Conservation (phyloP, 371 early-diverging fungal genomes). For the Mucor sp. region DNA sequence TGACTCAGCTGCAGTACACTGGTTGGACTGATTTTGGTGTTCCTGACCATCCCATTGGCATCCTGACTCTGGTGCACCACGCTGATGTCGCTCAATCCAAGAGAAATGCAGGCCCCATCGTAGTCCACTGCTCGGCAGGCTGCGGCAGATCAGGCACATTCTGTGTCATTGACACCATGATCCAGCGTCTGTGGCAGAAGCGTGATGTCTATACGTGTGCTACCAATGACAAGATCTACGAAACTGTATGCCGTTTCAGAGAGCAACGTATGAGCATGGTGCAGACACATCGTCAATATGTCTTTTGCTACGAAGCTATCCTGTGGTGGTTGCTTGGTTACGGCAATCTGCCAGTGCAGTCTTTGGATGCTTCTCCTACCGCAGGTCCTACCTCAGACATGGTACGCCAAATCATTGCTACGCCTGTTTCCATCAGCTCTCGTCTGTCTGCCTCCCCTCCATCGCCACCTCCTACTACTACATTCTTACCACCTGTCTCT, state of each 20-base stretch:
- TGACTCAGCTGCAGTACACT: constrained; percentile 77
- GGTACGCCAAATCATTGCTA: neutral
- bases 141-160: constrained; percentile 95
- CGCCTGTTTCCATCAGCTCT: neutral
- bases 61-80: constrained; percentile 56
- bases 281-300: constrained; percentile 82
- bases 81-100: constrained; percentile 45
- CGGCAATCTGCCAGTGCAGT: constrained; percentile 13
- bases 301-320: constrained; percentile 86
- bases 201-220: constrained; percentile 44
- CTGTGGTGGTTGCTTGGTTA: constrained; percentile 47
- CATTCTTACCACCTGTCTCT: neutral
- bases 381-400: neutral
- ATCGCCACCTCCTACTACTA: neutral
- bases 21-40: constrained; percentile 88
- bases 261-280: constrained; percentile 82
- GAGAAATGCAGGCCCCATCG: constrained; percentile 57
- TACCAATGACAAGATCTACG: constrained; percentile 34
- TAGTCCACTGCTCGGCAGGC: constrained; percentile 96
- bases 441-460: neutral
- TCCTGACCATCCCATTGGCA: constrained; percentile 56
- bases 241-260: constrained; percentile 65
- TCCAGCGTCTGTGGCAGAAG: constrained; percentile 29
- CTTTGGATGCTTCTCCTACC: neutral
- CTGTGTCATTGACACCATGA: constrained; percentile 75